Conservation (phyloP, 805 yeast genomes). For the Schwanniomyces yamadae region DNA sequence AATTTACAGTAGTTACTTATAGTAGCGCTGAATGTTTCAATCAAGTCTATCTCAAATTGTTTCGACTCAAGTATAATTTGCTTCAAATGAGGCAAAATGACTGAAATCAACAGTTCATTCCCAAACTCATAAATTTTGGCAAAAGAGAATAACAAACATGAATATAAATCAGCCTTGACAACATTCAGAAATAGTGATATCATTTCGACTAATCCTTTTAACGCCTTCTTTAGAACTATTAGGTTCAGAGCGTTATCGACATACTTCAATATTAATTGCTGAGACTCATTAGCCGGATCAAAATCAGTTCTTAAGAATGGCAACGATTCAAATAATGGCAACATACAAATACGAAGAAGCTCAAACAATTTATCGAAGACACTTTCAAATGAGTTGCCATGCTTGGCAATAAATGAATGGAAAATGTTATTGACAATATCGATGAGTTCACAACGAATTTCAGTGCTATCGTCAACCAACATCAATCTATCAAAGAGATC, state of each 20-base stretch:
- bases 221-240: conserved; percentile 46
- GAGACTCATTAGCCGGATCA: conserved; percentile 25
- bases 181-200: conserved; percentile 62
- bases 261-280: conserved; percentile 25
- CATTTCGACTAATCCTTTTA: conserved; percentile 59
- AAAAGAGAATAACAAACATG: conserved; percentile 65
- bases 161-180: conserved; percentile 66
- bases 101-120: conserved; percentile 44
- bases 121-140: conserved; percentile 51
- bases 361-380: conserved; percentile 83
- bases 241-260: conserved; percentile 39
- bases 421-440: conserved; percentile 33
- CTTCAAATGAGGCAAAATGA: conserved; percentile 45
- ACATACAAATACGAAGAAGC: conserved; percentile 64
- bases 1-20: conserved; percentile 20
- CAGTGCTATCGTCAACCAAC: conserved; percentile 57
- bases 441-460: conserved; percentile 54
- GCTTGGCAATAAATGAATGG: conserved; percentile 26
- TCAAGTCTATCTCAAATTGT: conserved; percentile 16
- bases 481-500: conserved; percentile 74
- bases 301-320: conserved; percentile 57
- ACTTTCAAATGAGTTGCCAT: conserved; percentile 39
- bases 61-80: conserved; percentile 27
- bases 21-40: conserved; percentile 25
- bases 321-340: conserved; percentile 56